Evolutionary conservation across 2,329 filamentous ascomycete genomes (phyloP), one percentile per base, ranked within the genome.

Genomic region (Calonectria montana): DNA sequence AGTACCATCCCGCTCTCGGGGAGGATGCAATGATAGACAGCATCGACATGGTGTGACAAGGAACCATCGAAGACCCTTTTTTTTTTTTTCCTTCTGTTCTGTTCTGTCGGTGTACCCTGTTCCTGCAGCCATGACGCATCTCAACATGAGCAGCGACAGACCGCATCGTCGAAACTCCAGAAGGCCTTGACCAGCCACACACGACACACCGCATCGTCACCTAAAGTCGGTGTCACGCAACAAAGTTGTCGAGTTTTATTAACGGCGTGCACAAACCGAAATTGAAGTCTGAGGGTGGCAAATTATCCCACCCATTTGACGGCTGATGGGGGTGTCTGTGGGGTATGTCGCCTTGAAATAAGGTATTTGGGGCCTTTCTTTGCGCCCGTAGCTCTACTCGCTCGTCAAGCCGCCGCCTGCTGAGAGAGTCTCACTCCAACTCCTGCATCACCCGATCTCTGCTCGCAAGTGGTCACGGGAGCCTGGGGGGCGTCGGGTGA

Each of bases 361-460:
- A 37, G 23, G 31, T 12, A 39, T 21, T 41, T 55, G 1, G 53
- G n/a, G 31, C 53, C 25, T 35, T 37, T 12, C n/a, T 39, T 8
- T 59, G 53, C 53, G 53, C 53, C 35, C 53, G 53, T 59, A 21
- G 21, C 31, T 37, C 29, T 6, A n/a, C n/a, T 8, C 15, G 21
- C n/a, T 37, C 31, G 43, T 39, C n/a, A 21, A 39, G 31, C 9
- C 31, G 31, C 9, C 12, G 47, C 29, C 50, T 57, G 50, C 50
- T 57, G 50, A 57, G 50, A 57, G 35, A 16, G 53, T 59, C 53
- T 59, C 53, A 59, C 53, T 39, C 53, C 15, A 21, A 37, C 35
- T 59, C 53, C 53, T 35, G 53, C 53, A 59, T 59, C 53, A 59
- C 53, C 53, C 53, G 53, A 59, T 59, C 53, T 59, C 53, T 59